Evolutionary conservation across 495 filamentous ascomycete species (phyloP), one percentile per base, ranked within the genome.

Genomic region (Penicillium salamii): DNA sequence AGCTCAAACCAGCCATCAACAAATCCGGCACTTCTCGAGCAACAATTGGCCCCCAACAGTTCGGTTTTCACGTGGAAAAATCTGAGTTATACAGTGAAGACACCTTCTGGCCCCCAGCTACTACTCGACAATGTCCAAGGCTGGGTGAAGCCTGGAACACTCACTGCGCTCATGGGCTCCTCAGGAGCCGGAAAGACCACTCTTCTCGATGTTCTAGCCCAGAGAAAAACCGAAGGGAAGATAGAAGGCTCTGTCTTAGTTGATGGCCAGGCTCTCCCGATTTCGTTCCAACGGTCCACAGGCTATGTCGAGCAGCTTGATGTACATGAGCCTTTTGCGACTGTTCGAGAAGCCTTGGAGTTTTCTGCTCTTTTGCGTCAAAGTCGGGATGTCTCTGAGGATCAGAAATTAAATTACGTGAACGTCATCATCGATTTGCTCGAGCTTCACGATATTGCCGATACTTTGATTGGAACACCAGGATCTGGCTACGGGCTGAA

Each of bases 11-110:
- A n/a, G n/a, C n/a, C n/a, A n/a, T n/a, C n/a, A n/a, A n/a, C n/a
- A n/a, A n/a, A n/a, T n/a, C n/a, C n/a, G n/a, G n/a, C n/a, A n/a
- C n/a, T n/a, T n/a, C n/a, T n/a, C n/a, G 48, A 60, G 12, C 55
- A 71, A 2, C 63, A 65, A 75, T 86, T 41, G 79, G 8, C 79
- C 2, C 74, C 72, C 48, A 86, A 82, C 40, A 79, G 80, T 11
- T 75, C 78, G 1, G 63, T 95, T 20, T 84, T 95, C 54, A 92
- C 88, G 0, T 95, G 85, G 83, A 82, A 87, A 53, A 71, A 87
- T 50, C 80, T 96, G 32, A 85, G 82, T 59, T 95, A 93, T 55
- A 83, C n/a, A n/a, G n/a, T n/a, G n/a, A n/a, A n/a, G n/a, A n/a
- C n/a, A n/a, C n/a, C n/a, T n/a, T n/a, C n/a, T n/a, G n/a, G n/a